These are phyloP conservation scores for Cladosporium sp. DNA, from an alignment of 2,329 filamentous ascomycete species.

Conservation along the genomic window DNA sequence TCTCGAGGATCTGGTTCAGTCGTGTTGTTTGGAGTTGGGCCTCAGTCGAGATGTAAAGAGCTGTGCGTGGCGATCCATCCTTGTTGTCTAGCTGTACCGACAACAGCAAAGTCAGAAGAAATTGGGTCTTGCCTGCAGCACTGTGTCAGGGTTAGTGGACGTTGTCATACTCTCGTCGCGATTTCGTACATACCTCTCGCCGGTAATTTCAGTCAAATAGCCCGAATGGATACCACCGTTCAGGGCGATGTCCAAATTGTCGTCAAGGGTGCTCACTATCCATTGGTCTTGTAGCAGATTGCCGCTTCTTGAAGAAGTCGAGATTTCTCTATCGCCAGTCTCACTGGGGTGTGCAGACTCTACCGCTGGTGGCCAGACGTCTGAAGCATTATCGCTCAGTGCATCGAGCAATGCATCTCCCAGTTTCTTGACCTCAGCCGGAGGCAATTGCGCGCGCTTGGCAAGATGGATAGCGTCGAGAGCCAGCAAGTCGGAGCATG, in stretches of 20 bases:
- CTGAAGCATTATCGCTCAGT: constrained; percentile 50
- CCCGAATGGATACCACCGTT: constrained; percentile 79
- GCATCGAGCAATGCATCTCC: constrained; percentile 68
- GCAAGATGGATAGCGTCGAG: constrained; percentile 81
- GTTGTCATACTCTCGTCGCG: constrained; percentile 14
- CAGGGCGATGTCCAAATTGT: constrained; percentile 67
- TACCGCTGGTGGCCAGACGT: neutral
- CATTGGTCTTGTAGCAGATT: constrained; percentile 47
- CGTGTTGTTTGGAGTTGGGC: constrained; percentile 78
- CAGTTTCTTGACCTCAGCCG: constrained; percentile 76
- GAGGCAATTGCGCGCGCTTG: constrained; percentile 78
- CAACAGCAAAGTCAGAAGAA: constrained; percentile 81
- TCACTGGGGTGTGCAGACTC: neutral
- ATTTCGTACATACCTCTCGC: constrained; percentile 68
- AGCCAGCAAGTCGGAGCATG: constrained; percentile 80
- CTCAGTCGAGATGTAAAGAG: constrained; percentile 93
- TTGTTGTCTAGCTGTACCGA: constrained; percentile 66
- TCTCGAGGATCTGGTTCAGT: constrained; percentile 72
- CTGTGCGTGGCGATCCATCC: constrained; percentile 61
- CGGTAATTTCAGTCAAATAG: constrained; percentile 83
- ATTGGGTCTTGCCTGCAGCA: constrained; percentile 91
- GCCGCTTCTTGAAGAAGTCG: constrained; percentile 33
- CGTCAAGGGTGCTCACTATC: constrained; percentile 79
- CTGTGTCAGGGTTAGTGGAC: constrained; percentile 41
- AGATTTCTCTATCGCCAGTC: neutral